Evolutionary conservation across 371 early-diverging fungal species (phyloP).

Genomic region (Conidiobolus incongruus): DNA sequence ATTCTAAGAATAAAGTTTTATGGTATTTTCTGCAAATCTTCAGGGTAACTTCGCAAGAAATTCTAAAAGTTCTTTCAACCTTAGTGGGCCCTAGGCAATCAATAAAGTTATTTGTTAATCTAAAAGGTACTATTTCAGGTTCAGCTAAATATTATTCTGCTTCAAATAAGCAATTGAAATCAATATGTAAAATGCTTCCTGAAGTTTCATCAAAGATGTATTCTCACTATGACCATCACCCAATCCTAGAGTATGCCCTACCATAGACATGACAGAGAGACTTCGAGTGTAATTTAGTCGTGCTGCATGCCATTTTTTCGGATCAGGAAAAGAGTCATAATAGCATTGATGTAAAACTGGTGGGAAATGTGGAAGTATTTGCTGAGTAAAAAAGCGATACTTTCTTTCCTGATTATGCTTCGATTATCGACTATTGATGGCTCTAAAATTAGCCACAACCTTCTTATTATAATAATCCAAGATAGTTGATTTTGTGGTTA

Average conservation of each 20-base stretch:
- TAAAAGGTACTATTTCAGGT: slow-evolving; percentile 87
- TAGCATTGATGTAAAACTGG: slow-evolving; percentile 78
- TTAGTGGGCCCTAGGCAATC: slow-evolving; percentile 67
- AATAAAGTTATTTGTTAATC: slow-evolving; percentile 94
- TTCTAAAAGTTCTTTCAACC: slow-evolving; percentile 68
- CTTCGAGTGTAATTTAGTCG: slow-evolving; percentile 54
- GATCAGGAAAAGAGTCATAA: slow-evolving; percentile 54
- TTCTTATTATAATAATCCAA: neutral
- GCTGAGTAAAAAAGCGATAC: slow-evolving; percentile 10
- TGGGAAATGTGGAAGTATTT: slow-evolving; percentile 23
- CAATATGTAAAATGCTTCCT: slow-evolving; percentile 92
- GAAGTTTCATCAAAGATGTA: slow-evolving; percentile 63
- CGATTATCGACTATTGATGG: neutral
- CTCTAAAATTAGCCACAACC: neutral
- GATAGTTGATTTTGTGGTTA: neutral
- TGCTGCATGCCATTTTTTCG: slow-evolving; percentile 54
- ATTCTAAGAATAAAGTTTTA: slow-evolving; percentile 61
- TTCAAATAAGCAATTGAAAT: slow-evolving; percentile 96
- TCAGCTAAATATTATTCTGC: slow-evolving; percentile 24
- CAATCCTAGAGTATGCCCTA: slow-evolving; percentile 91
- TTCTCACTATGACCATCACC: slow-evolving; percentile 99
- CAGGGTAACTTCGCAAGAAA: slow-evolving; percentile 54
- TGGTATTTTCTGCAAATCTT: slow-evolving; percentile 50
- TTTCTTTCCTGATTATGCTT: neutral
- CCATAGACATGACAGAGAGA: slow-evolving; percentile 94